Conservation (phyloP, 495 filamentous ascomycete species). For the Tuber umbilicatum region DNA sequence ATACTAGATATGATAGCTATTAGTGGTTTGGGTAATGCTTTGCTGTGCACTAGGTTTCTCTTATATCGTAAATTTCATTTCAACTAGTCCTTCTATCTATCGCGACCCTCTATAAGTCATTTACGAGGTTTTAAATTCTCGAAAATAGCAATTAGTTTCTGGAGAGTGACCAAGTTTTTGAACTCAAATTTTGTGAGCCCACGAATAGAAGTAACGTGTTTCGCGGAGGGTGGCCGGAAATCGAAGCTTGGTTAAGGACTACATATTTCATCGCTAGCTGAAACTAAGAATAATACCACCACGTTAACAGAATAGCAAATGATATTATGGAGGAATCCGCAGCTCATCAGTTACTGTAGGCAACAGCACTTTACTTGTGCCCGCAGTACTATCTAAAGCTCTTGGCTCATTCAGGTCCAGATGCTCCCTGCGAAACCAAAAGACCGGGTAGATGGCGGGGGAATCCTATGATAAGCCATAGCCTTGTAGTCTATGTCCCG, state of each 20-base stretch:
- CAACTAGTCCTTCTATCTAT: neutral
- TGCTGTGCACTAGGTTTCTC: neutral
- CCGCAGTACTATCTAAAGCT: too few relatives aligned
- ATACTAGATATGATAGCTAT: neutral
- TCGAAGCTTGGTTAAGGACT: neutral
- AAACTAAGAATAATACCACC: neutral
- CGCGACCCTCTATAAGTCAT: neutral
- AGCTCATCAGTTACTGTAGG: neutral
- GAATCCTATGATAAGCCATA: neutral
- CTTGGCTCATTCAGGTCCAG: neutral
- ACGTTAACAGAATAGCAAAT: neutral
- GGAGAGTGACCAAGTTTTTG: neutral
- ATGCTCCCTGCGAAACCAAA: neutral
- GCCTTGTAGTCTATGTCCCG: neutral
- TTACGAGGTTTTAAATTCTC: neutral
- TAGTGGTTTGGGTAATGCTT: neutral
- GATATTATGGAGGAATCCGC: neutral
- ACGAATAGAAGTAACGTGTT: neutral
- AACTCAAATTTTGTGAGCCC: neutral
- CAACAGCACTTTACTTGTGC: too few relatives aligned
- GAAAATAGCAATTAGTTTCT: neutral
- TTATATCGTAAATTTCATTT: neutral
- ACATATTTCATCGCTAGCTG: neutral
- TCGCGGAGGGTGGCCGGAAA: too few relatives aligned
- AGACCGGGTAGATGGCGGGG: neutral